Base-by-base conservation (phyloP, 1,139 yeast species). In the Pichia sp. region DNA sequence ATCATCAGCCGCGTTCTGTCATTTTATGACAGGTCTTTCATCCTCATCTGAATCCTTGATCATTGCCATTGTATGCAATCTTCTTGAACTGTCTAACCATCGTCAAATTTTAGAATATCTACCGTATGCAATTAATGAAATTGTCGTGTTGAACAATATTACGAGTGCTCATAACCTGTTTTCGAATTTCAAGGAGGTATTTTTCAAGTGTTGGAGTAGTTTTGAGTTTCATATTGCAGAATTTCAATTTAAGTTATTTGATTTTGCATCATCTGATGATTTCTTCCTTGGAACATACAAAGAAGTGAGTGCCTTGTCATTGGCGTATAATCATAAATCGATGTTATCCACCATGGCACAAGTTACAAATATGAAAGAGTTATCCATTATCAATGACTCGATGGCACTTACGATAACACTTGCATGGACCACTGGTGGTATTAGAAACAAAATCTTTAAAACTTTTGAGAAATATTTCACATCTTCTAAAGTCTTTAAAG, bases 241-340 rank as follows among this genome's bases (percentile, higher is more conserved):
- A 1, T 76, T 77, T 52, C 83, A 83, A 0, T 69, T 44, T 50
- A 50, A 51, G 1, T 48, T 73, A 3, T 69, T 77, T 53, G 73
- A 65, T 0, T 75, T 67, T 50, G 17, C 45, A 2, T 55, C 57
- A n/a, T 47, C 55, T 3, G 45, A 51, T 1, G 60, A 63, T 0
- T 75, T 76, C 48, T 51, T 65, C 10, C 35, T 47, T 1, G 60
- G 60, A 3, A 68, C 68, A 46, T 67, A 65, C 46, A 61, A 60
- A 30, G 75, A 71, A 40, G 52, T 77, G 5, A 55, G 62, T 10
- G 70, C 79, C 0, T 52, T 76, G 6, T 53, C 66, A 2, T 38
- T 72, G 12, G 63, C 79, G 0, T 58, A 57, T 4, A 55, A 56
- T 20, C 58, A 51, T 8, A 40, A 46, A 2, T 42, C 38, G 6